These are phyloP conservation scores for Pseudoperonospora humuli DNA, from an alignment of 352 stramenopile genomes.

Conservation along the genomic window DNA sequence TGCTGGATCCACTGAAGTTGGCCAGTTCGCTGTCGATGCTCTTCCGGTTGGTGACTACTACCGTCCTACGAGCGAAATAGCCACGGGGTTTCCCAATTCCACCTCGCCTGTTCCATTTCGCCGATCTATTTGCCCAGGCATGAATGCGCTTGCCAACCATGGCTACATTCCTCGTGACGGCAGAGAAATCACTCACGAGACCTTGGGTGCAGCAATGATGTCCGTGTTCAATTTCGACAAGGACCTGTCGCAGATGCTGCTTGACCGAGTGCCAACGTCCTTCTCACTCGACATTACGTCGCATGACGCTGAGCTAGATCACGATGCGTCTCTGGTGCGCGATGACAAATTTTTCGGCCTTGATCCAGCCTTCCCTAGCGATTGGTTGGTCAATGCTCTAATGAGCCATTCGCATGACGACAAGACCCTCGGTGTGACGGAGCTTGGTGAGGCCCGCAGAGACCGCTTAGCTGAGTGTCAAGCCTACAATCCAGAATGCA, in stretches of 20 bases:
- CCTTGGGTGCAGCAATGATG: constrained; percentile 1
- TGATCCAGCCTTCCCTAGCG: constrained; percentile 17
- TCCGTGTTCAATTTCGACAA: constrained; percentile 24
- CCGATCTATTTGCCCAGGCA: constrained; percentile 4
- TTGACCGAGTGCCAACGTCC: constrained; percentile 14
- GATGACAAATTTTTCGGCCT: constrained; percentile 19
- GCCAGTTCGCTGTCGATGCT: too few species aligned
- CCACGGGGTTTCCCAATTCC: constrained; percentile 1
- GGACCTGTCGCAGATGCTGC: constrained; percentile 10
- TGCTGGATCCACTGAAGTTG: too few species aligned
- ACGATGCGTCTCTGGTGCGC: constrained; percentile 35
- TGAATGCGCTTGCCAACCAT: constrained; percentile 9
- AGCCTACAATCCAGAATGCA: constrained; percentile 28
- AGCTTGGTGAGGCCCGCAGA: constrained; percentile 10
- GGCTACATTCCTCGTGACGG: constrained; percentile 1
- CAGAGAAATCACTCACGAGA: not conserved
- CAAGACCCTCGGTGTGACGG: constrained; percentile 12
- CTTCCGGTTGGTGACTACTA: not conserved
- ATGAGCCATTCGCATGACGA: constrained; percentile 11
- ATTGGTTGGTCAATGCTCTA: constrained; percentile 14
- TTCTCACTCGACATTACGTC: constrained; percentile 25
- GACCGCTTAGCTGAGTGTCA: constrained; percentile 20
- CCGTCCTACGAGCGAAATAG: not conserved
- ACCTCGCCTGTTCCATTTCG: not conserved
- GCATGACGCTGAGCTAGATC: constrained; percentile 38